Percentiles rank a stretch among this genome's conserved stretches.
These are phyloP conservation scores for Centaurea solstitialis DNA, from an alignment of 129 eudicot genomes.

Conservation along the genomic window DNA sequence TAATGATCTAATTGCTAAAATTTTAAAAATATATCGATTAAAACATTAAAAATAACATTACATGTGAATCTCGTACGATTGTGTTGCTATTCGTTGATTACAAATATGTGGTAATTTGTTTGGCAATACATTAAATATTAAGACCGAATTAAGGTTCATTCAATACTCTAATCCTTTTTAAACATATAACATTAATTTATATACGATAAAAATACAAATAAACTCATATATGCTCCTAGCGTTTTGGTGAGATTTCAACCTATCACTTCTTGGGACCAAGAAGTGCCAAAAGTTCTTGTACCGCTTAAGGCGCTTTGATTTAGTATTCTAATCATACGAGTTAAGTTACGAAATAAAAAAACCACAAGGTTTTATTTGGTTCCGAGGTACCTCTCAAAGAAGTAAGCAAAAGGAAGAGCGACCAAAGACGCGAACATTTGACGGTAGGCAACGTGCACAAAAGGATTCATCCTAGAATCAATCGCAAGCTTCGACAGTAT, in stretches of 20 bases:
- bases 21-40: too few relatives aligned
- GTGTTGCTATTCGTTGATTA: background rate
- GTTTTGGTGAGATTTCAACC: too few relatives aligned
- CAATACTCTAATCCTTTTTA: too few relatives aligned
- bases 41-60: background rate
- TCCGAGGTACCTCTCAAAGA: conserved; percentile 55
- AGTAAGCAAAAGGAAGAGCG: conserved; percentile 59
- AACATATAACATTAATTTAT: too few relatives aligned
- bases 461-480: conserved; percentile 77
- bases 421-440: conserved; percentile 57
- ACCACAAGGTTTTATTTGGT: background rate
- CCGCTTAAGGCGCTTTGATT: background rate
- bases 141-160: too few relatives aligned
- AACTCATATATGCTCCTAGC: too few relatives aligned
- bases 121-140: background rate
- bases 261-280: too few relatives aligned
- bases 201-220: too few relatives aligned
- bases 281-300: too few relatives aligned
- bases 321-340: background rate
- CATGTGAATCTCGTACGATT: background rate
- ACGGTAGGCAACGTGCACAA: conserved; percentile 69
- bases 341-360: too few relatives aligned
- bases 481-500: conserved; percentile 69
- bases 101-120: too few relatives aligned
- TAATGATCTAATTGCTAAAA: background rate